A percentile compares a stretch with the other conserved stretches of the same genome.
Evolutionary conservation across 2,329 filamentous ascomycete genomes (phyloP).

Genomic region (Trichoderma lentiforme): DNA sequence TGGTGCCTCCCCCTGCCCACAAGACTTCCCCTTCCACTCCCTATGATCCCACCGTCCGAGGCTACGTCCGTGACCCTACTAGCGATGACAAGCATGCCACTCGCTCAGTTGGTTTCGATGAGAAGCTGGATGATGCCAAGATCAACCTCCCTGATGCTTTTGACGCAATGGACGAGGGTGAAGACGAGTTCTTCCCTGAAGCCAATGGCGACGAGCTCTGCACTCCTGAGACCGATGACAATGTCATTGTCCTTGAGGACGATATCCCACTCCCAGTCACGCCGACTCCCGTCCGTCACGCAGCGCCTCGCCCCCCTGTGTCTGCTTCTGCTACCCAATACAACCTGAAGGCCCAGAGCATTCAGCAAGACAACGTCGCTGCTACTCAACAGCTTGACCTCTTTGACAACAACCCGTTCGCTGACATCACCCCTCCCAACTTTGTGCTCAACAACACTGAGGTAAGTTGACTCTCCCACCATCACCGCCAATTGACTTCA

Average conservation of each 20-base stretch:
- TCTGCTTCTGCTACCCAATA: not conserved
- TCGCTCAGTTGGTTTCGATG: conserved; percentile 32
- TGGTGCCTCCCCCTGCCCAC: conserved; percentile 37
- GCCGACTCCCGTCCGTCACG: conserved; percentile 18
- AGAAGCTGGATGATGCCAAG: conserved; percentile 32
- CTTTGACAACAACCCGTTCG: not conserved
- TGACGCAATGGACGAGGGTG: conserved; percentile 18
- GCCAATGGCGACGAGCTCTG: not conserved
- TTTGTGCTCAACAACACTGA: not conserved
- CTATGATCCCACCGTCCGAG: conserved; percentile 31
- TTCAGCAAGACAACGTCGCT: not conserved
- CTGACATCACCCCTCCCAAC: not conserved
- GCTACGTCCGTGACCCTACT: conserved; percentile 31
- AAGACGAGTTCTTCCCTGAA: conserved; percentile 19
- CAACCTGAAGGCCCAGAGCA: not conserved
- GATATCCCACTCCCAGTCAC: conserved; percentile 1
- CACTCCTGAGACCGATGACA: conserved; percentile 11
- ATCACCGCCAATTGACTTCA: not conserved
- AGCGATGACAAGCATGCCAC: conserved; percentile 26
- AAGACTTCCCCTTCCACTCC: conserved; percentile 25
- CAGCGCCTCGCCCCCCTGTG: not conserved
- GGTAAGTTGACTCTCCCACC: not conserved
- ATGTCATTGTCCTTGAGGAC: not conserved
- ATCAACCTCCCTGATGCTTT: conserved; percentile 28
- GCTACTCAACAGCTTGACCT: not conserved